Evolutionary conservation across 768 basidiomycete species (phyloP).

Genomic region (Tulasnella sp.): DNA sequence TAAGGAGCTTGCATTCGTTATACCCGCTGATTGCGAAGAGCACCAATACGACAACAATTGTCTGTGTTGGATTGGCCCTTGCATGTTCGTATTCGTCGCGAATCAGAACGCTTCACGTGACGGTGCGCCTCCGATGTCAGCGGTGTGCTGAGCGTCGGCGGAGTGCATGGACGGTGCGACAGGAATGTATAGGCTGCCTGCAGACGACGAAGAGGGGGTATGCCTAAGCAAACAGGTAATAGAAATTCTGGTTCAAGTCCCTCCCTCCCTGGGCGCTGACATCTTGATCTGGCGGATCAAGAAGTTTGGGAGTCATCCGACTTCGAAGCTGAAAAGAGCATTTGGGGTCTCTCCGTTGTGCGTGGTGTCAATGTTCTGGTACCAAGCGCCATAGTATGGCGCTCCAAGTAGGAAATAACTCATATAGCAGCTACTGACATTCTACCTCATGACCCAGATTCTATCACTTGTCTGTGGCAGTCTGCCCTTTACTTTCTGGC

Average conservation of each 20-base stretch:
- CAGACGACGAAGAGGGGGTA: background rate
- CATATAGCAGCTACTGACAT: too few species aligned
- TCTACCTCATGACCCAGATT: too few species aligned
- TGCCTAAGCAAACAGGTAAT: background rate
- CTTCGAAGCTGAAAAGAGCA: too few species aligned
- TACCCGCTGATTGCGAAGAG: background rate
- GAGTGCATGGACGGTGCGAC: background rate
- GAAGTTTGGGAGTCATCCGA: too few species aligned
- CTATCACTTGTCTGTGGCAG: too few species aligned
- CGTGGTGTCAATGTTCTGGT: too few species aligned
- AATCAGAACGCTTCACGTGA: background rate
- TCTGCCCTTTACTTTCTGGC: too few species aligned
- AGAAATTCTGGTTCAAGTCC: too few species aligned
- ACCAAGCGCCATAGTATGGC: too few species aligned
- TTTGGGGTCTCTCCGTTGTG: too few species aligned
- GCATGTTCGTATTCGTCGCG: background rate
- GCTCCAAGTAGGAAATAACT: too few species aligned
- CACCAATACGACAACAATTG: background rate
- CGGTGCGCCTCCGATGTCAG: background rate
- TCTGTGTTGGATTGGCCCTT: background rate
- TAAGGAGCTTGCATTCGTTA: background rate
- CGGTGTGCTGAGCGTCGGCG: background rate
- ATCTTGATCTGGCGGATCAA: too few species aligned
- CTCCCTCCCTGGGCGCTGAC: background rate
- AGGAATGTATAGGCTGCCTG: background rate